A percentile compares a stretch with the other conserved stretches of the same genome.
Evolutionary conservation across 257 asterid genomes (phyloP).

Genomic region (Cruciata laevipes): DNA sequence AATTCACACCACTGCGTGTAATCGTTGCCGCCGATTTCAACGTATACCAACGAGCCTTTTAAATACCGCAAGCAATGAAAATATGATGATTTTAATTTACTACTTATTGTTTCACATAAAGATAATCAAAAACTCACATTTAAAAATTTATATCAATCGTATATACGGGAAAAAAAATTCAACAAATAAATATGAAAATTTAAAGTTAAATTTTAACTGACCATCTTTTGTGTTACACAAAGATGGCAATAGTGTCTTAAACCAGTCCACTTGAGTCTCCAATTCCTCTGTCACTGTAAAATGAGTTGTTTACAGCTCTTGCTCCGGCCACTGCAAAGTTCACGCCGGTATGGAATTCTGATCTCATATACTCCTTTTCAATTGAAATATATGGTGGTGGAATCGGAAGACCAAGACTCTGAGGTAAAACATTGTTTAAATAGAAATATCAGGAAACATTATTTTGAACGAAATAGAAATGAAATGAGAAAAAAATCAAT

Average conservation of each 20-base stretch:
- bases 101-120: too few relatives aligned
- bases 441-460: too few relatives aligned
- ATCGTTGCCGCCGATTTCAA: conserved; percentile 8
- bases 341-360: not conserved
- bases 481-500: too few relatives aligned
- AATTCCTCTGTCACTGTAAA: not conserved
- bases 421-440: not conserved
- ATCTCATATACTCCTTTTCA: not conserved
- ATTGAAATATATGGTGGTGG: not conserved
- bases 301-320: not conserved
- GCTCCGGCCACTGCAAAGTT: not conserved
- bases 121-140: too few relatives aligned
- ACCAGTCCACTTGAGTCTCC: not conserved
- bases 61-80: not conserved
- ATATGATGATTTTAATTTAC: too few relatives aligned
- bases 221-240: not conserved
- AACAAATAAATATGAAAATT: too few relatives aligned
- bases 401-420: not conserved
- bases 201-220: not conserved
- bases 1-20: too few relatives aligned
- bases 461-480: too few relatives aligned
- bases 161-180: too few relatives aligned
- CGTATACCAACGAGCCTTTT: not conserved
- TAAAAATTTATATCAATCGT: too few relatives aligned
- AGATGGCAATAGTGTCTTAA: not conserved